A percentile compares a stretch with the other conserved stretches of the same genome.
These are phyloP conservation scores for Jackrogersella minutella DNA, from an alignment of 495 filamentous ascomycete species.

Conservation along the genomic window DNA sequence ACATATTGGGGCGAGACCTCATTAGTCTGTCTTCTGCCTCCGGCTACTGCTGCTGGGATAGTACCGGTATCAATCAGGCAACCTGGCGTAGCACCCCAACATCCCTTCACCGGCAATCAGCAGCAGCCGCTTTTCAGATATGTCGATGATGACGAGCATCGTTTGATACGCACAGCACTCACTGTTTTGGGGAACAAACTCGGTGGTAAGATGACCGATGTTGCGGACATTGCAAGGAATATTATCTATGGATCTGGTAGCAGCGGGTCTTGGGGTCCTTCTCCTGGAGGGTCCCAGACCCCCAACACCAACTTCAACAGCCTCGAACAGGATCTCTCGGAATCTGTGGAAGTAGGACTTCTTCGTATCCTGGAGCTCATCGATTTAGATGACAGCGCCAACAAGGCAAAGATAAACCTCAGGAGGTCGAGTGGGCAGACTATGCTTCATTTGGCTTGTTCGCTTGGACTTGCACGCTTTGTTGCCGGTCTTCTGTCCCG, in stretches of 20 bases:
- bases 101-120: slow-evolving; percentile 55
- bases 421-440: slow-evolving; percentile 73
- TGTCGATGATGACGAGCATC: slow-evolving; percentile 77
- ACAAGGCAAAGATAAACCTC: slow-evolving; percentile 70
- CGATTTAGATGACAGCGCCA: slow-evolving; percentile 76
- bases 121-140: slow-evolving; percentile 67
- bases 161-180: slow-evolving; percentile 69
- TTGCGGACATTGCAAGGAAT: slow-evolving; percentile 59
- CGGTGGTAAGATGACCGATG: slow-evolving; percentile 60
- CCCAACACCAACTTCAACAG: slow-evolving; percentile 39
- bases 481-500: slow-evolving; percentile 81
- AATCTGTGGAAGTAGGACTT: slow-evolving; percentile 70
- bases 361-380: slow-evolving; percentile 78
- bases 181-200: slow-evolving; percentile 65
- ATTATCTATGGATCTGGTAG: slow-evolving; percentile 55
- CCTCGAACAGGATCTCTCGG: slow-evolving; percentile 40
- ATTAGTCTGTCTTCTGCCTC: slow-evolving; percentile 85
- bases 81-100: slow-evolving; percentile 50
- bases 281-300: slow-evolving; percentile 27
- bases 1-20: slow-evolving; percentile 84
- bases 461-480: slow-evolving; percentile 76
- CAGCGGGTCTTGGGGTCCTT: slow-evolving; percentile 37
- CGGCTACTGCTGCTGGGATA: slow-evolving; percentile 69
- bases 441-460: slow-evolving; percentile 82
- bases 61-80: slow-evolving; percentile 78